Evolutionary conservation across 768 basidiomycete species (phyloP).

Genomic region (Amanita pseudoporphyria): DNA sequence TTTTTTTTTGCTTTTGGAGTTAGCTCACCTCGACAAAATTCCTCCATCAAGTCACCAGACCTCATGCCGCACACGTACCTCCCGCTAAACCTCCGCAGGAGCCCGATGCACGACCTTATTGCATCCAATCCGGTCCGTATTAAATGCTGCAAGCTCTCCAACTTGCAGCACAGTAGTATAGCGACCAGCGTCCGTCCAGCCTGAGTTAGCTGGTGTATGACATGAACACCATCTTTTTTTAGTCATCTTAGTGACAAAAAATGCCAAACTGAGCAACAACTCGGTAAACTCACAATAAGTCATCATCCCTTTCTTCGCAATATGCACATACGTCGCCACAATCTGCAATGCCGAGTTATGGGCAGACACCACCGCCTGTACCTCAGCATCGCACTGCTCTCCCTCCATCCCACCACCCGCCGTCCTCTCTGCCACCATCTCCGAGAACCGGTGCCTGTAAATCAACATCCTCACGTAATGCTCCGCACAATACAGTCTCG

Average conservation of each 20-base stretch:
- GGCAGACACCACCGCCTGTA: conserved; percentile 67
- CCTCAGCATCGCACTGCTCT: conserved; percentile 59
- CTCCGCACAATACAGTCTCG: conserved; percentile 78
- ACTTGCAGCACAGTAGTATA: conserved; percentile 79
- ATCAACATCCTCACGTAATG: conserved; percentile 85
- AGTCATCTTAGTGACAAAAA: no score
- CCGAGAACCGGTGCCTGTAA: conserved; percentile 78
- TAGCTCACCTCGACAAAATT: conserved; percentile 76
- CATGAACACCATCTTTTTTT: conserved; percentile 77
- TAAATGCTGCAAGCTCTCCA: conserved; percentile 63
- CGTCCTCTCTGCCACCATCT: conserved; percentile 62
- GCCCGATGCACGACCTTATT: conserved; percentile 76
- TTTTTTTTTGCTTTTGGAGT: neutral
- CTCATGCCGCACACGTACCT: conserved; percentile 88
- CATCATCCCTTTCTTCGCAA: conserved; percentile 86
- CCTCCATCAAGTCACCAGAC: conserved; percentile 89
- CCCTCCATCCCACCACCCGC: conserved; percentile 24
- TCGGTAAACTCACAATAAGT: conserved; percentile 92
- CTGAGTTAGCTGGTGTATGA: conserved; percentile 92
- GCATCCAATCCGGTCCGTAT: conserved; percentile 81
- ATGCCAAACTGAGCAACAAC: no score
- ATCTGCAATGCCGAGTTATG: conserved; percentile 76
- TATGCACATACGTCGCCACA: conserved; percentile 71
- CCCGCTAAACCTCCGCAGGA: conserved; percentile 83
- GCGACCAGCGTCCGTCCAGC: conserved; percentile 88